These are phyloP conservation scores for Neurospora sp. DNA, from an alignment of 495 filamentous ascomycete genomes.

Conservation along the genomic window DNA sequence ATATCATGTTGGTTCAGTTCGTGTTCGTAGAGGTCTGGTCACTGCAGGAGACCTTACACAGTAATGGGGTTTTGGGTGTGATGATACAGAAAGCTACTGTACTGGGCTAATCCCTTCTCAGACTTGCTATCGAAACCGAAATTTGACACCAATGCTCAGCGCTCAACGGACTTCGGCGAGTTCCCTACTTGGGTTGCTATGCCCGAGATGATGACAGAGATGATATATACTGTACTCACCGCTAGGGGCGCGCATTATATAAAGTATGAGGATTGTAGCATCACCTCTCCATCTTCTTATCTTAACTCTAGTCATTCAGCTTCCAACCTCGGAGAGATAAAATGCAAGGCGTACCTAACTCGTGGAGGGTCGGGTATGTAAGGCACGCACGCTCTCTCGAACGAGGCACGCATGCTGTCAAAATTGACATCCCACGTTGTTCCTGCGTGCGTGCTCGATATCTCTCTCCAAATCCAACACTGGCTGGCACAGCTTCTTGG, in stretches of 20 bases:
- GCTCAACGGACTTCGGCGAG: background rate
- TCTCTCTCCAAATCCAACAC: background rate
- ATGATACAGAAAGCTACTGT: too few species aligned
- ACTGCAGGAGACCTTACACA: too few species aligned
- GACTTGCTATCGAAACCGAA: too few species aligned
- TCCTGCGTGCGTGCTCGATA: background rate
- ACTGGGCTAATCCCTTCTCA: too few species aligned
- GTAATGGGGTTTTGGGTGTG: too few species aligned
- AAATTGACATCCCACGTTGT: background rate
- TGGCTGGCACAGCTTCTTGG: background rate
- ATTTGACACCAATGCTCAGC: too few species aligned
- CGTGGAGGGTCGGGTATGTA: background rate
- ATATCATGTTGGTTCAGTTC: background rate
- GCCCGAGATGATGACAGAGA: background rate
- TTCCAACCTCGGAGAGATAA: background rate
- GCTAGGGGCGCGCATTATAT: background rate
- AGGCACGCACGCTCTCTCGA: background rate
- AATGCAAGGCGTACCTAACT: background rate
- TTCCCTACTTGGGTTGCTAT: background rate
- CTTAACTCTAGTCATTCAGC: background rate
- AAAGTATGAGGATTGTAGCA: background rate
- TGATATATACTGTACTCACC: background rate
- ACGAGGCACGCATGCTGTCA: background rate
- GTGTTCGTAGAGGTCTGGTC: background rate
- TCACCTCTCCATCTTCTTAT: background rate